A percentile compares a stretch with the other conserved stretches of the same genome.
phyloP scores from a whole-genome alignment of 768 basidiomycete species.

The Boletus subcaerulescens region DNA sequence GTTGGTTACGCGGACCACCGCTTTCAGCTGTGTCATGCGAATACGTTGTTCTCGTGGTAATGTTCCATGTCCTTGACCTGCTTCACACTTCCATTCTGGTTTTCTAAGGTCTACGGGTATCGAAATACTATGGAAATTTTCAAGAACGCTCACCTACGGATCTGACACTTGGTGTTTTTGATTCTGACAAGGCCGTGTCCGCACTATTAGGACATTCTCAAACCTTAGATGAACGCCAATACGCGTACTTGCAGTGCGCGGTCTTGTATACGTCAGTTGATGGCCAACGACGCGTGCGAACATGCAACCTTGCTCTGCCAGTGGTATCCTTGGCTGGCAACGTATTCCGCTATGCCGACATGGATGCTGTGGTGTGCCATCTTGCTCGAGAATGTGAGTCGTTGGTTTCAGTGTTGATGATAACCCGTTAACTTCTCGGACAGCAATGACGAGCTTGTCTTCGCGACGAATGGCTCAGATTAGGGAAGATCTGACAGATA shows the following conservation, averaged over 20 bases:
- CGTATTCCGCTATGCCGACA: constrained; percentile 88
- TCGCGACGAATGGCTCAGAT: constrained; percentile 67
- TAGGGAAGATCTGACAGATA: constrained; percentile 80
- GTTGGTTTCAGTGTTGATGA: constrained; percentile 1
- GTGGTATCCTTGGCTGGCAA: constrained; percentile 84
- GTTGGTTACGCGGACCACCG: constrained; percentile 65
- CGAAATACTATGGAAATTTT: constrained; percentile 72
- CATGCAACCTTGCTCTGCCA: constrained; percentile 81
- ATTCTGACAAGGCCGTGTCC: constrained; percentile 78
- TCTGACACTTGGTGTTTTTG: constrained; percentile 73
- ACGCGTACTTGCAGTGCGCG: constrained; percentile 83
- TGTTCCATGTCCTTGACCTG: constrained; percentile 8
- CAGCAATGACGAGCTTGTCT: constrained; percentile 69
- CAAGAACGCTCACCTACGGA: constrained; percentile 65
- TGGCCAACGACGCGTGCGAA: constrained; percentile 82
- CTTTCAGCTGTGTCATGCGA: constrained; percentile 75
- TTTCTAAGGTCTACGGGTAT: constrained; percentile 56
- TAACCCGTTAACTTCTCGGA: neutral
- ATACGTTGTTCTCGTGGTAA: constrained; percentile 85
- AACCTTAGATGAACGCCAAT: constrained; percentile 63
- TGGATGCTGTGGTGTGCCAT: constrained; percentile 76
- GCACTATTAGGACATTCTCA: constrained; percentile 72
- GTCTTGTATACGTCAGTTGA: constrained; percentile 76
- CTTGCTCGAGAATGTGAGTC: constrained; percentile 73
- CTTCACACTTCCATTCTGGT: constrained; percentile 6